Conservation (phyloP, 805 yeast species). For the Maudiozyma saulgeensis region DNA sequence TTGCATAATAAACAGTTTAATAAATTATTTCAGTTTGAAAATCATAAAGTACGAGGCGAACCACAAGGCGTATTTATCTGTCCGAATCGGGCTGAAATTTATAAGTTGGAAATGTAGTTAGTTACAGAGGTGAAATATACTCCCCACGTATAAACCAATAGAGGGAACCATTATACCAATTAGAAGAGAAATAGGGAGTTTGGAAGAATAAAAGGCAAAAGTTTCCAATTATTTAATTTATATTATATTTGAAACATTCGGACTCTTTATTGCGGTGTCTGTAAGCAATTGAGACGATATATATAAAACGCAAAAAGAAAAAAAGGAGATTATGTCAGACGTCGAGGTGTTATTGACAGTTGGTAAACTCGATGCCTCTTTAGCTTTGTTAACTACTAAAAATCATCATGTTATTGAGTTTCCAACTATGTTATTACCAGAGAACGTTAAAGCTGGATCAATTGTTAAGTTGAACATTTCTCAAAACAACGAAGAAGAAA, state of each 20-base stretch:
- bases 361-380: conserved; percentile 90
- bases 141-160: no score
- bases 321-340: conserved; percentile 12
- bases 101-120: no score
- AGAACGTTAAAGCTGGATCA: conserved; percentile 85
- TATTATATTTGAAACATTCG: background rate
- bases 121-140: no score
- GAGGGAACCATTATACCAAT: no score
- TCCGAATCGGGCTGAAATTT: no score
- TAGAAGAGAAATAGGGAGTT: no score
- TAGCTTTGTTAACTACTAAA: conserved; percentile 80
- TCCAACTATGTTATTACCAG: conserved; percentile 89
- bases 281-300: no score
- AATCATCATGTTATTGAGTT: conserved; percentile 94
- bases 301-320: no score
- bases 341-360: conserved; percentile 90
- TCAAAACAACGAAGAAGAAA: conserved; percentile 60
- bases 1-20: no score
- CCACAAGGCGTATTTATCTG: background rate
- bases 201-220: no score
- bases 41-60: background rate
- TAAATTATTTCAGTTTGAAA: background rate
- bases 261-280: no score
- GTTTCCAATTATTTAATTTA: no score
- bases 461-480: conserved; percentile 80